These are phyloP conservation scores for Phlebopus sp. DNA, from an alignment of 1,284 basidiomycete genomes.

Conservation along the genomic window DNA sequence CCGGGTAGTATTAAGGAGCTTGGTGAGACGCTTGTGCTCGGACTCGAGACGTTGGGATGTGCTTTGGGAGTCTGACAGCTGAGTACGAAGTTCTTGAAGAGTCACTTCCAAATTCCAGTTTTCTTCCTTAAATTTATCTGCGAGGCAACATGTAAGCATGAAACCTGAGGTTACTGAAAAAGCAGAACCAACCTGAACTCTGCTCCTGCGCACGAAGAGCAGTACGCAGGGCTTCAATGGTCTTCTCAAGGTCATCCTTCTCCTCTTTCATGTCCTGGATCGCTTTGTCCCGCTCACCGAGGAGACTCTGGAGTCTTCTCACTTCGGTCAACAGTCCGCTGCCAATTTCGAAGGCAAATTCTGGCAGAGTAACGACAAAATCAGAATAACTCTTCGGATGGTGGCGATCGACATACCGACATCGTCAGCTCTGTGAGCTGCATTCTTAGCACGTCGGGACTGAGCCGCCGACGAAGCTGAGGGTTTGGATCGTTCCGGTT, in stretches of 20 bases:
- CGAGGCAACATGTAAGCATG: conserved; percentile 6
- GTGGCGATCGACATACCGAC: conserved; percentile 53
- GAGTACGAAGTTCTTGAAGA: conserved; percentile 81
- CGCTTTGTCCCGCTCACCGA: conserved; percentile 86
- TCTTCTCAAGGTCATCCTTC: conserved; percentile 78
- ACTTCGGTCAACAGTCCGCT: conserved; percentile 88
- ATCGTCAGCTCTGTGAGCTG: conserved; percentile 79
- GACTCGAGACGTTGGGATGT: conserved; percentile 70
- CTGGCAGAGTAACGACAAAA: conserved; percentile 40
- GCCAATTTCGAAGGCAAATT: conserved; percentile 95
- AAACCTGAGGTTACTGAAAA: neutral
- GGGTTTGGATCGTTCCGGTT: conserved; percentile 42
- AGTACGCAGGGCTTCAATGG: conserved; percentile 66
- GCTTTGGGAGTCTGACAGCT: conserved; percentile 66
- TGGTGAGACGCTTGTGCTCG: conserved; percentile 81
- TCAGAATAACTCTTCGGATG: conserved; percentile 9
- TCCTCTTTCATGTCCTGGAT: conserved; percentile 86
- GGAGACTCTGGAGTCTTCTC: conserved; percentile 79
- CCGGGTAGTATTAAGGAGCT: conserved; percentile 69
- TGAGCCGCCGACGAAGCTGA: conserved; percentile 63
- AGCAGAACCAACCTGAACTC: conserved; percentile 58
- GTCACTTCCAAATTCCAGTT: conserved; percentile 98
- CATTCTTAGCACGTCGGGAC: conserved; percentile 80
- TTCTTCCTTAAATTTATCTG: conserved; percentile 91
- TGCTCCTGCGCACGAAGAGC: conserved; percentile 76